phyloP scores from a whole-genome alignment of 2,329 filamentous ascomycete species.

The Sporothrix pseudoabietina region DNA sequence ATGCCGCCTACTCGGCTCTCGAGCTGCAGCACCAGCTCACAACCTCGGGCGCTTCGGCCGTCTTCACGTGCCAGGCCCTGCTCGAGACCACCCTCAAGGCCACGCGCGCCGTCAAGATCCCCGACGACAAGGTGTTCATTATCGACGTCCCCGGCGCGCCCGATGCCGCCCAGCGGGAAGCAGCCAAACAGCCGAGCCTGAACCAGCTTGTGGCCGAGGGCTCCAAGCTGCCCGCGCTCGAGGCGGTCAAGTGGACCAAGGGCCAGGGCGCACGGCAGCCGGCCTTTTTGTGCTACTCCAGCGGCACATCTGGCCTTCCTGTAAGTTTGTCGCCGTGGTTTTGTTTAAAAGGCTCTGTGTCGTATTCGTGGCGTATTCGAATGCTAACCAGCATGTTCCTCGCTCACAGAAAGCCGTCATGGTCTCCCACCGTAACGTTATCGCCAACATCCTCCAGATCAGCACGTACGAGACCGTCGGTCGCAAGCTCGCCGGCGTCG shows the following conservation, averaged over 20 bases:
- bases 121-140: constrained; percentile 64
- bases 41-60: constrained; percentile 63
- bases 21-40: constrained; percentile 70
- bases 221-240: constrained; percentile 48
- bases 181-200: constrained; percentile 53
- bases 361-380: no score
- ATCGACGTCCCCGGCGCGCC: constrained; percentile 58
- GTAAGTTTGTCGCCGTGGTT: constrained; percentile 43
- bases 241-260: constrained; percentile 53
- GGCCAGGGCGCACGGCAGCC: constrained; percentile 62
- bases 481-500: constrained; percentile 39
- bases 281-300: constrained; percentile 70
- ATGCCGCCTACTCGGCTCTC: constrained; percentile 66
- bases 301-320: constrained; percentile 69
- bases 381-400: not conserved
- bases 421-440: constrained; percentile 75
- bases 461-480: constrained; percentile 45
- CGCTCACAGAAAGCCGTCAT: constrained; percentile 69
- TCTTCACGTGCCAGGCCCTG: constrained; percentile 70
- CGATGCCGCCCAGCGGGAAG: constrained; percentile 39
- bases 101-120: constrained; percentile 61
- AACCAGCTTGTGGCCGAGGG: constrained; percentile 57
- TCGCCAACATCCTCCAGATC: constrained; percentile 70
- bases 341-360: not conserved
- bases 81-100: constrained; percentile 64